Percentiles rank a stretch among this genome's conserved stretches.
These are phyloP conservation scores for Plasmodium chabaudi DNA, from an alignment of 169 alveolate species.

Conservation along the genomic window DNA sequence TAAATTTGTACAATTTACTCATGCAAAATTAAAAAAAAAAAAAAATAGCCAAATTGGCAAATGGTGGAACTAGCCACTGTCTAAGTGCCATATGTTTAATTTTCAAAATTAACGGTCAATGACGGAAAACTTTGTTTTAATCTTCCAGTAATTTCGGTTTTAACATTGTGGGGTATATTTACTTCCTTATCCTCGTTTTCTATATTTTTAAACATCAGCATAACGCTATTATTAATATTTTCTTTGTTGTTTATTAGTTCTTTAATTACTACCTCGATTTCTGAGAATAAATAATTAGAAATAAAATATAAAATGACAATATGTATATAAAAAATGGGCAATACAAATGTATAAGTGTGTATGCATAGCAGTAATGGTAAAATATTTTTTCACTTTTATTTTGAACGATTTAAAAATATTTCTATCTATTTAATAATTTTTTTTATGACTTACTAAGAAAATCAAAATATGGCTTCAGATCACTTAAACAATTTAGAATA, in stretches of 20 bases:
- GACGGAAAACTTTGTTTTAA: constrained; percentile 70
- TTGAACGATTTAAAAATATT: too few relatives aligned
- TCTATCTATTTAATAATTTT: neutral
- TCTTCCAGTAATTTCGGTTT: constrained; percentile 73
- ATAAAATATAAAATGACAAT: too few relatives aligned
- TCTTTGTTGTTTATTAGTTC: constrained; percentile 58
- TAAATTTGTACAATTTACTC: too few relatives aligned
- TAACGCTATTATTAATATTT: constrained; percentile 61
- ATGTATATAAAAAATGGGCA: neutral
- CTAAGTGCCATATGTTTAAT: neutral
- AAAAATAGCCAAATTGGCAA: too few relatives aligned
- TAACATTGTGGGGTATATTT: constrained; percentile 51
- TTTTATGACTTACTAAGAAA: constrained; percentile 46
- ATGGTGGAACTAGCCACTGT: too few relatives aligned
- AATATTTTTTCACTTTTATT: neutral
- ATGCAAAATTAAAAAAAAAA: too few relatives aligned
- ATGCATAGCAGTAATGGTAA: neutral
- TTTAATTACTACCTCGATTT: constrained; percentile 52
- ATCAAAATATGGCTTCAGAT: constrained; percentile 70
- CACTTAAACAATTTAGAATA: constrained; percentile 34
- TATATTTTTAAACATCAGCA: constrained; percentile 24
- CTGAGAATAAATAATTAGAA: constrained; percentile 9
- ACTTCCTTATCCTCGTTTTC: constrained; percentile 34
- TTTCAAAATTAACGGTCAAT: constrained; percentile 67
- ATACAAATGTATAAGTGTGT: neutral